phyloP scores from a whole-genome alignment of 495 filamentous ascomycete genomes.

The Rostrohypoxylon terebratum region DNA sequence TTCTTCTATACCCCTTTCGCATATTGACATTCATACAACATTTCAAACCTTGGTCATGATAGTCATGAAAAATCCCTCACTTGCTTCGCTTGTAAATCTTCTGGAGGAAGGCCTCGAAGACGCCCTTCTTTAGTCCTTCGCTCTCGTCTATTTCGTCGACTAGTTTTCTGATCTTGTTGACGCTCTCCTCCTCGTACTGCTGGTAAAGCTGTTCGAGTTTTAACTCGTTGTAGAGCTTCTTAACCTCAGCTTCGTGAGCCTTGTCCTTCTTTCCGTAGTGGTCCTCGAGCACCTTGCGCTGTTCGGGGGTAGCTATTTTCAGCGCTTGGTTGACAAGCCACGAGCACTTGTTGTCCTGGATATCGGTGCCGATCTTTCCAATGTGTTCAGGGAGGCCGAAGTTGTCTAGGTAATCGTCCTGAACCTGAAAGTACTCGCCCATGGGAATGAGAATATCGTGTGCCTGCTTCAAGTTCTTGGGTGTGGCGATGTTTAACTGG shows the following conservation, averaged over 20 bases:
- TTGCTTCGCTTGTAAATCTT: conserved; percentile 99
- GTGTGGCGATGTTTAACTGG: conserved; percentile 82
- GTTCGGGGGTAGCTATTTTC: conserved; percentile 77
- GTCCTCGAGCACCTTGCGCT: conserved; percentile 81
- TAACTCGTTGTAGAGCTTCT: conserved; percentile 86
- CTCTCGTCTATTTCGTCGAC: conserved; percentile 85
- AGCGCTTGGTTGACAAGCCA: conserved; percentile 97
- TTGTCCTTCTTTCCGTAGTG: conserved; percentile 93
- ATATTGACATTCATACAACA: neutral
- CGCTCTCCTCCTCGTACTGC: conserved; percentile 87
- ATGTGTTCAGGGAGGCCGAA: conserved; percentile 91
- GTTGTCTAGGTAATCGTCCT: conserved; percentile 98
- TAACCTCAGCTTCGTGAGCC: conserved; percentile 82
- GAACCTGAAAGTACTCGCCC: conserved; percentile 98
- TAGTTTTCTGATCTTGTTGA: conserved; percentile 76
- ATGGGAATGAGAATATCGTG: conserved; percentile 96
- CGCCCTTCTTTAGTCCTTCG: conserved; percentile 85
- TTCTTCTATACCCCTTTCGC: conserved; percentile 11
- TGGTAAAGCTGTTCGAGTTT: conserved; percentile 83
- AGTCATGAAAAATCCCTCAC: conserved; percentile 55
- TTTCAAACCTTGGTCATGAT: neutral
- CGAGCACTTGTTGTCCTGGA: conserved; percentile 98
- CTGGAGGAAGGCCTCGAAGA: conserved; percentile 89
- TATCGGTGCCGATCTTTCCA: conserved; percentile 98
- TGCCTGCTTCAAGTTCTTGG: conserved; percentile 84